Evolutionary conservation across 371 early-diverging fungal genomes (phyloP).

Genomic region (Nosema granulosis): DNA sequence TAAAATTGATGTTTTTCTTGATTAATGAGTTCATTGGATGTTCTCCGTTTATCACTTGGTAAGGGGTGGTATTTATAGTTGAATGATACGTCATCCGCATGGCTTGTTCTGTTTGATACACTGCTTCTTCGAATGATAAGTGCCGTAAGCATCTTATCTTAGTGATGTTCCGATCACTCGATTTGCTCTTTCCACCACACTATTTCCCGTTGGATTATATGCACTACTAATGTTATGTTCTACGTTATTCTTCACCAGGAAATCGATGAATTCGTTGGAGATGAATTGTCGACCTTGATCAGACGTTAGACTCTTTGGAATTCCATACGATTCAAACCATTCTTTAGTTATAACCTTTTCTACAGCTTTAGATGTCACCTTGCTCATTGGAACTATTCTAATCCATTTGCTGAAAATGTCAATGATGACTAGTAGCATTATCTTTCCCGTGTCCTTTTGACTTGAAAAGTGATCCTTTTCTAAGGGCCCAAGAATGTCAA

Average conservation of each 20-base stretch:
- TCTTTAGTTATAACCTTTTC: neutral
- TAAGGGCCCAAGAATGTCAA: conserved; percentile 29
- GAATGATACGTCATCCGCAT: neutral
- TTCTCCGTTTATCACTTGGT: neutral
- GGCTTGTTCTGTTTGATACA: neutral
- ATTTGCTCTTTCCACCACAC: conserved; percentile 21
- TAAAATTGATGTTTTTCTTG: neutral
- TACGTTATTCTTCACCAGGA: neutral
- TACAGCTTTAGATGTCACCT: neutral
- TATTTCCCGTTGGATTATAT: conserved; percentile 29
- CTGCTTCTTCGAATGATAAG: neutral
- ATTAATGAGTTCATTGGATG: neutral
- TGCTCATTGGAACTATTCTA: neutral
- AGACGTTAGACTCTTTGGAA: conserved; percentile 2
- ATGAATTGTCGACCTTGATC: conserved; percentile 21
- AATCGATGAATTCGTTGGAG: neutral
- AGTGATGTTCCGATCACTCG: neutral
- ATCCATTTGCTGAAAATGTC: conserved; percentile 11
- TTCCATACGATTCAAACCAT: conserved; percentile 2
- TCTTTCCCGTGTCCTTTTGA: neutral
- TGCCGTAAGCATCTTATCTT: neutral
- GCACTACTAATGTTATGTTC: neutral
- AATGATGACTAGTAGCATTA: conserved; percentile 12
- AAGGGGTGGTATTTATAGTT: neutral
- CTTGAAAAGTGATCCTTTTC: neutral